Conservation (phyloP, 768 basidiomycete genomes). For the Naganishia vishniacii region DNA sequence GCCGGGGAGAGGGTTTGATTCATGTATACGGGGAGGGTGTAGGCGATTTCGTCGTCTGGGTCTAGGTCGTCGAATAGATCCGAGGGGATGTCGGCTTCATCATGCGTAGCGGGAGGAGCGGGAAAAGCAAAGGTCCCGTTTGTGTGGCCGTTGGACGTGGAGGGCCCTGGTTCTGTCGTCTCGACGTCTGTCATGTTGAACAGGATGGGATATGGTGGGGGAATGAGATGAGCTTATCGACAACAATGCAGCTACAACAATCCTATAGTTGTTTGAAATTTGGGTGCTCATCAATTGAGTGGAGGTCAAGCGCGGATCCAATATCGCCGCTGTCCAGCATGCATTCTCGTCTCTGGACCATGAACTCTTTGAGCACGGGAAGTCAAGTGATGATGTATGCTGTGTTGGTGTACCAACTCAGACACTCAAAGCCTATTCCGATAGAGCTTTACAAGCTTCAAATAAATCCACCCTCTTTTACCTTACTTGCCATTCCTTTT, state of each 20-base stretch:
- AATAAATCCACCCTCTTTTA: too few species aligned
- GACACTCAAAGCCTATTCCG: too few species aligned
- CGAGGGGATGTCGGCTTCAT: background rate
- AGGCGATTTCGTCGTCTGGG: conserved; percentile 35
- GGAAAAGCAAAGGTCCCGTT: background rate
- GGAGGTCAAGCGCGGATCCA: conserved; percentile 4
- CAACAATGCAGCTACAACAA: background rate
- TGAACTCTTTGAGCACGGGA: too few species aligned
- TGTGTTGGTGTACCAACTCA: too few species aligned
- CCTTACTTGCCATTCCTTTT: conserved; percentile 42
- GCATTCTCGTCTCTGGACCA: too few species aligned
- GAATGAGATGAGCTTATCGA: background rate
- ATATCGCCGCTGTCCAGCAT: too few species aligned
- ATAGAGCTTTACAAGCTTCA: too few species aligned
- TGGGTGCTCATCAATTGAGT: conserved; percentile 7
- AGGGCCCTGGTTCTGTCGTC: background rate
- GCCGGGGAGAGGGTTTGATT: conserved; percentile 37
- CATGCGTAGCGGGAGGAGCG: conserved; percentile 19
- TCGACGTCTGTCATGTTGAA: background rate
- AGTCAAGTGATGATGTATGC: too few species aligned
- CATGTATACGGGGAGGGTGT: conserved; percentile 47
- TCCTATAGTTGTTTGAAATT: background rate
- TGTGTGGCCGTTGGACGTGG: background rate
- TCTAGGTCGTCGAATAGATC: conserved; percentile 24
- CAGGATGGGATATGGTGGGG: background rate